Percentiles rank a stretch among this genome's conserved stretches.
Conservation (phyloP, 441 rosid genomes). For the Gossypium laxum region DNA sequence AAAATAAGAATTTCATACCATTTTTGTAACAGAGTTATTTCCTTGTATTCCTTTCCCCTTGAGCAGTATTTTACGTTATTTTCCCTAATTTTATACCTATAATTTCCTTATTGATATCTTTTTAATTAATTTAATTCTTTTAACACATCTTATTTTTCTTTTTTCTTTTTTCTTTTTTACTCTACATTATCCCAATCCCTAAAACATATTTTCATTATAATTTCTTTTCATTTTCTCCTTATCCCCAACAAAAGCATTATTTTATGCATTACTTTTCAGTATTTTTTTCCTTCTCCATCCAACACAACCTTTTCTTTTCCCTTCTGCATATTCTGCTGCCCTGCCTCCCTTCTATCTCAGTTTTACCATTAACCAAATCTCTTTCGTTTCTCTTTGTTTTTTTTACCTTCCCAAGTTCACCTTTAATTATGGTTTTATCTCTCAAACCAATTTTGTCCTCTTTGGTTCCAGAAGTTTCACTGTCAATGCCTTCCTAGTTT, state of each 20-base stretch:
- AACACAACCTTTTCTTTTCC: neutral
- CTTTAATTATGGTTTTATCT: neutral
- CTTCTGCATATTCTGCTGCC: neutral
- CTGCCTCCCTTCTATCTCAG: neutral
- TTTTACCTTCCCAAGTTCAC: neutral
- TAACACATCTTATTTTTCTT: neutral
- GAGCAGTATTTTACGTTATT: neutral
- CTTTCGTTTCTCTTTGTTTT: neutral
- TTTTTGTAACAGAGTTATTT: neutral
- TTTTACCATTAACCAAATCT: neutral
- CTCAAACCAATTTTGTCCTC: neutral
- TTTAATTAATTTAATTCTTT: neutral
- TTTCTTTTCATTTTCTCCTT: neutral
- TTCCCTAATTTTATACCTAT: neutral
- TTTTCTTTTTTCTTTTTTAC: neutral
- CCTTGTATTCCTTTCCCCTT: neutral
- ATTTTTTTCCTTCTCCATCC: neutral
- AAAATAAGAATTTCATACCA: neutral
- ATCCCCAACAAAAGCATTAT: neutral
- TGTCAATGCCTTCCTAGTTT: neutral
- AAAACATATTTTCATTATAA: neutral
- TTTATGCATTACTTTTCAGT: neutral
- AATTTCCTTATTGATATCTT: neutral
- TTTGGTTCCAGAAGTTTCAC: neutral
- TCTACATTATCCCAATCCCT: neutral